These are phyloP conservation scores for Oryza officinalis DNA, from an alignment of 176 grass and related monocot species.

Conservation along the genomic window DNA sequence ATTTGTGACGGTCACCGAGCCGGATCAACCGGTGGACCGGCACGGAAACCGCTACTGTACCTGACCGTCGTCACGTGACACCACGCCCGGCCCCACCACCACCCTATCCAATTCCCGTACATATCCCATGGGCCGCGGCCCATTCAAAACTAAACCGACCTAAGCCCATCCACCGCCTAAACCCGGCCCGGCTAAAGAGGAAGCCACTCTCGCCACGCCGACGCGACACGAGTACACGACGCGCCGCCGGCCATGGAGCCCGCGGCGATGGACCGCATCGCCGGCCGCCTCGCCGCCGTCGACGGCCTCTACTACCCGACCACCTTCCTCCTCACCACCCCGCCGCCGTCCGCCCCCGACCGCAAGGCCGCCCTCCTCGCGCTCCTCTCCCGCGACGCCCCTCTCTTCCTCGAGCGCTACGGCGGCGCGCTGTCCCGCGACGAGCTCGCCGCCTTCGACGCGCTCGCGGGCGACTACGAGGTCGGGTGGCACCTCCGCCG, in stretches of 20 bases:
- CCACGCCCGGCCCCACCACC: neutral
- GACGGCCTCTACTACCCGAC: conserved; percentile 86
- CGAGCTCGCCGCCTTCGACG: conserved; percentile 71
- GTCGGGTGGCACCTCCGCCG: conserved; percentile 80
- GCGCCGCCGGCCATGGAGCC: conserved; percentile 56
- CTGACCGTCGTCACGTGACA: neutral
- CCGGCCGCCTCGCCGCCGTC: conserved; percentile 66
- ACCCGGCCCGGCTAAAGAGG: no score
- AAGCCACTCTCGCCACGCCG: neutral
- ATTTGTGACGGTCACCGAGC: no score
- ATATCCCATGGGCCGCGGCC: neutral
- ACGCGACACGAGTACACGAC: neutral
- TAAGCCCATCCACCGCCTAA: no score
- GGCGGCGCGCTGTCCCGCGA: conserved; percentile 44
- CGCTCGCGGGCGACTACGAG: conserved; percentile 69
- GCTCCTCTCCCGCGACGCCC: conserved; percentile 76
- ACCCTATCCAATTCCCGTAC: neutral
- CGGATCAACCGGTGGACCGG: no score
- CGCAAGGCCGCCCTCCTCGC: conserved; percentile 56
- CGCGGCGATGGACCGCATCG: conserved; percentile 69
- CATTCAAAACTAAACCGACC: no score
- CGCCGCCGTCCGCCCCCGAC: conserved; percentile 14
- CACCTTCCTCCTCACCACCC: conserved; percentile 47
- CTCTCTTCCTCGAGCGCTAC: conserved; percentile 93
- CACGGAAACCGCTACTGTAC: no score